A percentile compares a stretch with the other conserved stretches of the same genome.
Evolutionary conservation across 2,329 filamentous ascomycete genomes (phyloP).

Genomic region (Colletotrichum costaricense): DNA sequence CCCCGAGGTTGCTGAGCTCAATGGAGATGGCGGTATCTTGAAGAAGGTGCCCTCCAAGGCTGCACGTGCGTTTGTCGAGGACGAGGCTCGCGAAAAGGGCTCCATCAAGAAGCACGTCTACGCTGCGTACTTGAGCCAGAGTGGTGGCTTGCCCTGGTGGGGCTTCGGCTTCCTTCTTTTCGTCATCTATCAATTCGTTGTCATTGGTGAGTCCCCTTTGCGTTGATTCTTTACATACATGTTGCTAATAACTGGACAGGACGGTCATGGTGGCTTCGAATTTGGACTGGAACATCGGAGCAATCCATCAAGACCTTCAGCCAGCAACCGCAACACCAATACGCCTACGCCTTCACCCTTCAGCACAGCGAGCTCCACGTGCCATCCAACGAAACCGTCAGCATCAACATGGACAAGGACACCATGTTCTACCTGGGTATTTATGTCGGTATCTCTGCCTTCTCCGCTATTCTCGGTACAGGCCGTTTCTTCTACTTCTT

Average conservation of each 20-base stretch:
- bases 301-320: conserved; percentile 40
- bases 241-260: conserved; percentile 43
- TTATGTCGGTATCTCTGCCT: conserved; percentile 71
- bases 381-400: conserved; percentile 39
- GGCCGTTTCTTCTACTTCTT: conserved; percentile 73
- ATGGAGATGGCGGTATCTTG: conserved; percentile 52
- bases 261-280: conserved; percentile 72
- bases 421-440: conserved; percentile 75
- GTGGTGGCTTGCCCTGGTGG: conserved; percentile 74
- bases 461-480: conserved; percentile 69
- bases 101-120: conserved; percentile 78
- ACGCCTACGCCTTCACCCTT: conserved; percentile 46
- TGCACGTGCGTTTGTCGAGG: conserved; percentile 79
- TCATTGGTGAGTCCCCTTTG: conserved; percentile 57
- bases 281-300: conserved; percentile 67
- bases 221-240: neutral
- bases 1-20: conserved; percentile 45
- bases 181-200: conserved; percentile 63
- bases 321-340: conserved; percentile 32
- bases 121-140: conserved; percentile 72
- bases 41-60: conserved; percentile 63
- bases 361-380: conserved; percentile 57
- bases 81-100: conserved; percentile 78
- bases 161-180: conserved; percentile 63
- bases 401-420: conserved; percentile 47